Evolutionary conservation across 306 rosid genomes (phyloP).

Genomic region (Sophora flavescens): DNA sequence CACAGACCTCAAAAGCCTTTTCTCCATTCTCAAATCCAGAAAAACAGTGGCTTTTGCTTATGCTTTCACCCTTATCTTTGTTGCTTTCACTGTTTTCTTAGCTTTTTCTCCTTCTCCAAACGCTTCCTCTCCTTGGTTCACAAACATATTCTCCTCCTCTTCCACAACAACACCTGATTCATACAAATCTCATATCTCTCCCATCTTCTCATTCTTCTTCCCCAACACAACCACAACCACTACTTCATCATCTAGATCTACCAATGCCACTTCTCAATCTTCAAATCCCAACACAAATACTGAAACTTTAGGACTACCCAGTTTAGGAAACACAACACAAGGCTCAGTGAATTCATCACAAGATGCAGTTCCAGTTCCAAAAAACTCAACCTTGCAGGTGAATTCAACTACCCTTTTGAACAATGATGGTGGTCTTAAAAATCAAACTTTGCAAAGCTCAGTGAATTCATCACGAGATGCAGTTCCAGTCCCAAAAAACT

Average conservation of each 20-base stretch:
- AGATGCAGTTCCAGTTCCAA: constrained; percentile 20
- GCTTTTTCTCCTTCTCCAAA: constrained; percentile 70
- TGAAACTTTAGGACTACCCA: constrained; percentile 29
- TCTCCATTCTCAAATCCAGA: constrained; percentile 69
- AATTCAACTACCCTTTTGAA: constrained; percentile 39
- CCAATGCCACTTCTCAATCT: constrained; percentile 53
- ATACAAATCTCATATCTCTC: constrained; percentile 59
- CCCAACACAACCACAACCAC: constrained; percentile 48
- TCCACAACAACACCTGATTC: constrained; percentile 9
- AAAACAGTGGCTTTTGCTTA: constrained; percentile 68
- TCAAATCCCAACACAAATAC: background rate
- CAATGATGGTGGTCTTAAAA: constrained; percentile 12
- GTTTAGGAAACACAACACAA: constrained; percentile 46
- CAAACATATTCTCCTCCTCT: constrained; percentile 60
- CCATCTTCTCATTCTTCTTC: constrained; percentile 59
- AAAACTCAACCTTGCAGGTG: constrained; percentile 2
- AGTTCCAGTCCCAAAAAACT: constrained; percentile 6
- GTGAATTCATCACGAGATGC: constrained; percentile 29
- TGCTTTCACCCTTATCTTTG: constrained; percentile 69
- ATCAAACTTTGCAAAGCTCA: background rate
- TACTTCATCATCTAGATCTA: constrained; percentile 57
- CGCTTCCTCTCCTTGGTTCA: constrained; percentile 69
- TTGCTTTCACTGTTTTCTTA: constrained; percentile 74
- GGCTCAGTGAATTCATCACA: constrained; percentile 18
- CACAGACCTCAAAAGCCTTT: constrained; percentile 68